phyloP scores from a whole-genome alignment of 2,329 filamentous ascomycete species.

The Pseudogymnoascus sp. region DNA sequence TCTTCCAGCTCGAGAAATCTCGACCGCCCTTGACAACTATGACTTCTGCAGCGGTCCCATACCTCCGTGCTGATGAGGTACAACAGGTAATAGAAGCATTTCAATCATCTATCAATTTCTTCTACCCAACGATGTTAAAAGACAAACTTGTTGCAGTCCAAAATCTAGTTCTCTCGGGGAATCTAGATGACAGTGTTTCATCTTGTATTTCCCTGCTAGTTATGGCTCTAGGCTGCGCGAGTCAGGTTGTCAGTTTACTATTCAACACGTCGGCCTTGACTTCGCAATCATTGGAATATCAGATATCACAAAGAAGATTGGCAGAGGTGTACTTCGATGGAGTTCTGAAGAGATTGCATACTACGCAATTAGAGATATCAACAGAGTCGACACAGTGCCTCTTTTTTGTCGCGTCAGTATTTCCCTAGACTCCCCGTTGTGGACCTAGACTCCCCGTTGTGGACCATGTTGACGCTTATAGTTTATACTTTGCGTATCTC shows the following conservation, averaged over 20 bases:
- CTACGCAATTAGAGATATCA: constrained; percentile 39
- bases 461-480: constrained; percentile 14
- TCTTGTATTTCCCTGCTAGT: constrained; percentile 34
- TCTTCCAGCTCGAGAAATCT: constrained; percentile 41
- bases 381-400: constrained; percentile 41
- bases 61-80: constrained; percentile 35
- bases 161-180: constrained; percentile 27
- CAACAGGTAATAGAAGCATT: constrained; percentile 37
- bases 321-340: constrained; percentile 39
- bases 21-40: constrained; percentile 31
- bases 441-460: neutral
- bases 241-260: constrained; percentile 17
- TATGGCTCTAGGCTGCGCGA: neutral
- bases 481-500: constrained; percentile 43
- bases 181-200: constrained; percentile 31
- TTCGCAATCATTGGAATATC: constrained; percentile 26
- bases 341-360: constrained; percentile 38
- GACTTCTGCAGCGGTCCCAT: constrained; percentile 34
- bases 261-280: constrained; percentile 16
- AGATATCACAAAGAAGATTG: constrained; percentile 29
- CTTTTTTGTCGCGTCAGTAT: constrained; percentile 40
- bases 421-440: neutral
- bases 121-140: constrained; percentile 43
- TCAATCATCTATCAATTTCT: constrained; percentile 41
- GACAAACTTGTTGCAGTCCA: constrained; percentile 31